Evolutionary conservation across 345 rosid species (phyloP).

Genomic region (Heritiera littoralis): DNA sequence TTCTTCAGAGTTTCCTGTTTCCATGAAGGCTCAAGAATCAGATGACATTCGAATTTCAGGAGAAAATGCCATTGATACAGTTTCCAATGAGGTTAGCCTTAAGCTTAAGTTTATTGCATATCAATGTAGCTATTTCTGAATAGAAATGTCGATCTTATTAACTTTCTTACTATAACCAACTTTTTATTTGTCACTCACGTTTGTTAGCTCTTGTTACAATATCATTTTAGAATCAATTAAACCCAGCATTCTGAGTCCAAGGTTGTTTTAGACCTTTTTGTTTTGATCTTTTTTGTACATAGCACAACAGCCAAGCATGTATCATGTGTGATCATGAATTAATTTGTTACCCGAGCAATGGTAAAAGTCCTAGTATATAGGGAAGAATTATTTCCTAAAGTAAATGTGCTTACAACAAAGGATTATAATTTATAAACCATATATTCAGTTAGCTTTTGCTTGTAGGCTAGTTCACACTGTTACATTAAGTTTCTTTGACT

Average conservation of each 20-base stretch:
- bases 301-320: not conserved
- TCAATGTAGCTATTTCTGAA: not conserved
- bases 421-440: not conserved
- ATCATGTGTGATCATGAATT: not conserved
- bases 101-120: not conserved
- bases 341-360: not conserved
- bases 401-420: not conserved
- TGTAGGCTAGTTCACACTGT: not conserved
- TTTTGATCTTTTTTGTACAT: not conserved
- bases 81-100: constrained; percentile 31
- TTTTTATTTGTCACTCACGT: not conserved
- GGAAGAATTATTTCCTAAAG: not conserved
- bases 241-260: too few species aligned
- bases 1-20: constrained; percentile 25
- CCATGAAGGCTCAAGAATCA: constrained; percentile 7
- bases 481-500: not conserved
- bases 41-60: constrained; percentile 12
- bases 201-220: not conserved
- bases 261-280: not conserved
- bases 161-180: too few species aligned
- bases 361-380: not conserved
- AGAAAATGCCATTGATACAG: not conserved
- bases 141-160: too few species aligned
- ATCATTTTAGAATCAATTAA: too few species aligned
- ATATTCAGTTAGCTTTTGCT: not conserved